These are phyloP conservation scores for Lasiosphaeris hirsuta DNA, from an alignment of 495 filamentous ascomycete species.

Conservation along the genomic window DNA sequence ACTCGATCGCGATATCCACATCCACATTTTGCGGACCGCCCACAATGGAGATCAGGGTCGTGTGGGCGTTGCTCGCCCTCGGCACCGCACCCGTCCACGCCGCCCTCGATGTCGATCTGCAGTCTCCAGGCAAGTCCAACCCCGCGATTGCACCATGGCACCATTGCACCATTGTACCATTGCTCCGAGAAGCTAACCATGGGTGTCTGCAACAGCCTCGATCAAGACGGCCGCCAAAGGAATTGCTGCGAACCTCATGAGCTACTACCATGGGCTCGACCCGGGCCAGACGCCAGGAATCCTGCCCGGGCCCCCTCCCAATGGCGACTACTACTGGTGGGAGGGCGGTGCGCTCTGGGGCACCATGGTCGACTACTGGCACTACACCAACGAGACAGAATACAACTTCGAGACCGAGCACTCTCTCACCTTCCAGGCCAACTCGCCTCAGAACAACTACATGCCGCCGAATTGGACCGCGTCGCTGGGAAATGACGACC, in stretches of 20 bases:
- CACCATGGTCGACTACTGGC: slow-evolving; percentile 67
- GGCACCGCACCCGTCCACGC: slow-evolving; percentile 5
- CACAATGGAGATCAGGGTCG: not conserved
- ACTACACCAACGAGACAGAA: slow-evolving; percentile 60
- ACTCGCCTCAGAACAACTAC: slow-evolving; percentile 53
- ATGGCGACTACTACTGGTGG: slow-evolving; percentile 55
- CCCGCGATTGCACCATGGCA: not conserved
- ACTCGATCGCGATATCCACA: not conserved
- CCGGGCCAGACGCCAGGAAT: slow-evolving; percentile 62
- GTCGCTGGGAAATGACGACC: slow-evolving; percentile 72
- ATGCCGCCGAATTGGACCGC: slow-evolving; percentile 68
- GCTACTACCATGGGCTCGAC: slow-evolving; percentile 59
- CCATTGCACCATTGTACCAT: too few species aligned
- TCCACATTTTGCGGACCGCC: not conserved
- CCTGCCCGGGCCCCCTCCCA: slow-evolving; percentile 50
- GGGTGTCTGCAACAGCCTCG: slow-evolving; percentile 42
- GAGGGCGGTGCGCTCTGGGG: slow-evolving; percentile 61
- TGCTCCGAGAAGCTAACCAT: not conserved
- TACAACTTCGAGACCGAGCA: slow-evolving; percentile 55
- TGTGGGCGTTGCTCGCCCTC: slow-evolving; percentile 13
- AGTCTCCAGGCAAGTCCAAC: slow-evolving; percentile 12
- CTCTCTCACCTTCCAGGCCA: slow-evolving; percentile 51
- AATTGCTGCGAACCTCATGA: slow-evolving; percentile 60
- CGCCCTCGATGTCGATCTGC: slow-evolving; percentile 21
- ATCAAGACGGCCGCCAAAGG: slow-evolving; percentile 58